phyloP scores from a whole-genome alignment of 495 filamentous ascomycete genomes.

The Trichocladium uniseriatum region DNA sequence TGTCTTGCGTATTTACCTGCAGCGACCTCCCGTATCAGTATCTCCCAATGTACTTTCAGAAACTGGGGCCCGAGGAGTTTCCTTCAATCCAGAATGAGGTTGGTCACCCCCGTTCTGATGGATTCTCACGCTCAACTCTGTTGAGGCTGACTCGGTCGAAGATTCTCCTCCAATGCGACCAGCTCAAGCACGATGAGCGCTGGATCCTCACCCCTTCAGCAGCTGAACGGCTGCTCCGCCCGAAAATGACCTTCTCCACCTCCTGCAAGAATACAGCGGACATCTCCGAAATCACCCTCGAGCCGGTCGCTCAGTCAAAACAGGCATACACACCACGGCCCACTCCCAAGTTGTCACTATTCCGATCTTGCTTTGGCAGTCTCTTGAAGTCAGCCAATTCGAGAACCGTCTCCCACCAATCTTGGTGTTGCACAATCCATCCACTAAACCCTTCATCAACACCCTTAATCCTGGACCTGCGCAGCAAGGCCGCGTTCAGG shows the following conservation, averaged over 20 bases:
- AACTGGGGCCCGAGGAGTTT: slow-evolving; percentile 42
- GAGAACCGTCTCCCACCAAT: not conserved
- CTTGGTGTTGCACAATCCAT: not conserved
- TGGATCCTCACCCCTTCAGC: slow-evolving; percentile 36
- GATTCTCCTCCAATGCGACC: slow-evolving; percentile 42
- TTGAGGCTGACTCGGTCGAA: slow-evolving; percentile 7
- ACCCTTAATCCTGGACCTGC: not conserved
- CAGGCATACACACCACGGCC: not conserved
- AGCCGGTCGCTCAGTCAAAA: not conserved
- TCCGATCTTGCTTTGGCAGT: not conserved
- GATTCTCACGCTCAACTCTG: slow-evolving; percentile 4
- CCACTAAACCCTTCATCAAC: not conserved
- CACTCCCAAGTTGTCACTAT: not conserved
- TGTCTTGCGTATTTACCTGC: slow-evolving; percentile 52
- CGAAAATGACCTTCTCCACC: slow-evolving; percentile 28
- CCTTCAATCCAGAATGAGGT: slow-evolving; percentile 47
- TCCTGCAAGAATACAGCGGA: slow-evolving; percentile 20
- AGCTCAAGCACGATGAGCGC: slow-evolving; percentile 45
- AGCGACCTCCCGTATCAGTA: slow-evolving; percentile 59
- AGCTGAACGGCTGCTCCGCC: slow-evolving; percentile 26
- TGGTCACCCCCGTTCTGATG: not conserved
- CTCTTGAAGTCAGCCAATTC: not conserved
- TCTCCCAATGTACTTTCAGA: slow-evolving; percentile 50
- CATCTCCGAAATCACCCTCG: not conserved
- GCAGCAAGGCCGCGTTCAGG: not conserved